Conservation (phyloP, 2,329 filamentous ascomycete genomes). For the Pseudogymnoascus sp. region DNA sequence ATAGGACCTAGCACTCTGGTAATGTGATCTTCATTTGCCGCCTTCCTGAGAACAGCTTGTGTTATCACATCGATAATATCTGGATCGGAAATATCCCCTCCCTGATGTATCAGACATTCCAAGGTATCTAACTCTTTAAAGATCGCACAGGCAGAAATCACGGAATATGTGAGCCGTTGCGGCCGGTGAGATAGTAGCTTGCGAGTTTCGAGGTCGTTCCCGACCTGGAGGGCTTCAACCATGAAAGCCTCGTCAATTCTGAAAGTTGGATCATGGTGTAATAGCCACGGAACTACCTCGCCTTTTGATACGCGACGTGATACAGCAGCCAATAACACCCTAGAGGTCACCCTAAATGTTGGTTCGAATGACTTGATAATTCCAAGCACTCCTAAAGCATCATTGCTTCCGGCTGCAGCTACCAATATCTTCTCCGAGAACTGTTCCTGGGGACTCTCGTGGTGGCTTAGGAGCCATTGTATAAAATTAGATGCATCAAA, state of each 20-base stretch:
- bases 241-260: neutral
- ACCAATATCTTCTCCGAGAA: neutral
- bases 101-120: neutral
- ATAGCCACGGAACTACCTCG: neutral
- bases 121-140: neutral
- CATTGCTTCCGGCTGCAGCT: neutral
- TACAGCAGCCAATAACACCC: neutral
- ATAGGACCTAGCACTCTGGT: neutral
- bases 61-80: neutral
- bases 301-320: neutral
- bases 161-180: neutral
- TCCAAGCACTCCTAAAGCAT: no score
- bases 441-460: neutral
- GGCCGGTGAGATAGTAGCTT: neutral
- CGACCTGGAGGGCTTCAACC: neutral
- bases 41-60: neutral
- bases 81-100: neutral
- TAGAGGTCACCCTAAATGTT: neutral
- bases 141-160: neutral
- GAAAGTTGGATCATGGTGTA: neutral
- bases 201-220: neutral
- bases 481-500: neutral
- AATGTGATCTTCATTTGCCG: neutral
- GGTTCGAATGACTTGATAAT: neutral
- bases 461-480: neutral